phyloP scores from a whole-genome alignment of 164 flowering plant genomes.

The Aristolochia californica region DNA sequence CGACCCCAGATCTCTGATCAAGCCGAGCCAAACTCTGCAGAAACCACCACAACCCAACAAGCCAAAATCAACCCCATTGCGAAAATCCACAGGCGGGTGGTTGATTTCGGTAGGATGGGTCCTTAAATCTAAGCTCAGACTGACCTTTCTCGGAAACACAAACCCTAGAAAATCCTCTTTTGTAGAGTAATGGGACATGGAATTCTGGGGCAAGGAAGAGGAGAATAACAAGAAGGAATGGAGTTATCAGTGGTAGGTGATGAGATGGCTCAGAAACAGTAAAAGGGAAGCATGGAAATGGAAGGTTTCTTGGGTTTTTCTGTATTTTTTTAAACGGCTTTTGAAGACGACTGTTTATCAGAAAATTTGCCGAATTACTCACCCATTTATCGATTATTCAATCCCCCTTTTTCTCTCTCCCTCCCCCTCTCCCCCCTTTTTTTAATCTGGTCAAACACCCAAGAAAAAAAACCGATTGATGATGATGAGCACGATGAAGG shows the following conservation, averaged over 20 bases:
- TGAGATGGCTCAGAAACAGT: slow-evolving; percentile 29
- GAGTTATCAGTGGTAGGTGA: slow-evolving; percentile 87
- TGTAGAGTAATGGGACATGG: slow-evolving; percentile 20
- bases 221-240: slow-evolving; percentile 28
- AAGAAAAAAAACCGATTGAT: background rate
- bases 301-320: slow-evolving; percentile 7
- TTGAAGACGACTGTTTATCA: slow-evolving; percentile 16
- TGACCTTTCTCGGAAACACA: slow-evolving; percentile 18
- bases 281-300: slow-evolving; percentile 28
- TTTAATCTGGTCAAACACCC: background rate
- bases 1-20: slow-evolving; percentile 15
- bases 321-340: slow-evolving; percentile 9
- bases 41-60: slow-evolving; percentile 9
- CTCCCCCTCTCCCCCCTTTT: background rate
- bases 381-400: background rate
- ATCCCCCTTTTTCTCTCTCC: background rate
- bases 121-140: slow-evolving; percentile 33
- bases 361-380: background rate
- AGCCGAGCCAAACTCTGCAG: slow-evolving; percentile 11
- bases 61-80: slow-evolving; percentile 18
- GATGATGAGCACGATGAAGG: slow-evolving; percentile 1
- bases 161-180: slow-evolving; percentile 10
- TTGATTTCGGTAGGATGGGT: slow-evolving; percentile 13
- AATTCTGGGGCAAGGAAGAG: slow-evolving; percentile 7
- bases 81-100: slow-evolving; percentile 3